phyloP scores from a whole-genome alignment of 371 early-diverging fungal genomes.

The Syncephalastrum racemosum region DNA sequence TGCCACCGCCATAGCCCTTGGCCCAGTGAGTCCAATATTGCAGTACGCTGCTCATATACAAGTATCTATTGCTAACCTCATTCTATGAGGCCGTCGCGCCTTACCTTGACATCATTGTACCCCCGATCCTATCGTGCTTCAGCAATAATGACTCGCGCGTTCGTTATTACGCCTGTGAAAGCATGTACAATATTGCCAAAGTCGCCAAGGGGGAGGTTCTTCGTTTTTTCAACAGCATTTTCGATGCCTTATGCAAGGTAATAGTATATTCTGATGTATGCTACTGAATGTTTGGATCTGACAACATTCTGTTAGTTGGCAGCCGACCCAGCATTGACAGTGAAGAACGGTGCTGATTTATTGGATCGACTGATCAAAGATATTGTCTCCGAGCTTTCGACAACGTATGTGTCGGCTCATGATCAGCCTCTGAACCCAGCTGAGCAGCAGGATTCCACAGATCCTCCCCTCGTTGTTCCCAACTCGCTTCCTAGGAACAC shows the following conservation, averaged over 20 bases:
- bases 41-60: neutral
- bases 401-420: constrained; percentile 55
- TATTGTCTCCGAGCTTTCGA: constrained; percentile 85
- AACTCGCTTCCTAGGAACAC: constrained; percentile 32
- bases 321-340: constrained; percentile 81
- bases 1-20: constrained; percentile 84
- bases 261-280: constrained; percentile 3
- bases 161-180: constrained; percentile 93
- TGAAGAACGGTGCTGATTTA: constrained; percentile 87
- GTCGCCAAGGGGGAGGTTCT: constrained; percentile 83
- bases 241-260: constrained; percentile 90
- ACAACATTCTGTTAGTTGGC: constrained; percentile 49
- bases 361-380: constrained; percentile 90
- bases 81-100: constrained; percentile 55
- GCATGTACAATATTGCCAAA: constrained; percentile 95
- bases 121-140: constrained; percentile 87
- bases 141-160: constrained; percentile 86
- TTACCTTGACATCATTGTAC: constrained; percentile 78
- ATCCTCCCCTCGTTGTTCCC: constrained; percentile 15
- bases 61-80: neutral
- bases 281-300: neutral
- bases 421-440: constrained; percentile 31
- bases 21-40: constrained; percentile 58
- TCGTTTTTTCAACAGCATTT: constrained; percentile 88
- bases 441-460: constrained; percentile 20